A percentile compares a stretch with the other conserved stretches of the same genome.
phyloP scores from a whole-genome alignment of 1,139 yeast genomes.

The Scheffersomyces quercinus region DNA sequence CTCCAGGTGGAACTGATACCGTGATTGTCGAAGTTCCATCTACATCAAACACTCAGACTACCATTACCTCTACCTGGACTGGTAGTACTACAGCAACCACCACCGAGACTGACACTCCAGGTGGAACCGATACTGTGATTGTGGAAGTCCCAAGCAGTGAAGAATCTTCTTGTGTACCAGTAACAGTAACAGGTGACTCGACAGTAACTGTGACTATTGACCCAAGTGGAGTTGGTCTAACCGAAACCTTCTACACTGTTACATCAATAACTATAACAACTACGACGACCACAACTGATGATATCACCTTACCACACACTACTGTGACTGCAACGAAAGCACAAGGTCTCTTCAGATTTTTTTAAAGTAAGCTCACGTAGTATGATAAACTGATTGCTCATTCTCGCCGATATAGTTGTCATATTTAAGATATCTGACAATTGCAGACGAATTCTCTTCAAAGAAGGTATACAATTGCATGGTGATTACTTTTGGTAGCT shows the following conservation, averaged over 20 bases:
- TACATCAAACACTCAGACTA: not conserved
- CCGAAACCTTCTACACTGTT: not conserved
- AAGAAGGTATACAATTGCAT: no score
- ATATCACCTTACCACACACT: not conserved
- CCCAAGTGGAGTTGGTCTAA: not conserved
- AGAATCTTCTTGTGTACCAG: slow-evolving; percentile 3
- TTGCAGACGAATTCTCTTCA: no score
- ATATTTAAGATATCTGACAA: no score
- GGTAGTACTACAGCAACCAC: slow-evolving; percentile 8
- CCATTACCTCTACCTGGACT: slow-evolving; percentile 11
- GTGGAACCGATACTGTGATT: slow-evolving; percentile 8
- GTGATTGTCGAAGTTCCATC: no score
- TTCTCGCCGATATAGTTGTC: no score
- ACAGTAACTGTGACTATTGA: not conserved
- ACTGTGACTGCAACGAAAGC: not conserved
- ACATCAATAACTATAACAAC: not conserved
- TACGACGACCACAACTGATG: not conserved
- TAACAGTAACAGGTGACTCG: slow-evolving; percentile 1
- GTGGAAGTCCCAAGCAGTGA: slow-evolving; percentile 7
- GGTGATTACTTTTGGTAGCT: no score
- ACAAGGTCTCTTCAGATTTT: not conserved
- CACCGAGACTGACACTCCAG: slow-evolving; percentile 6
- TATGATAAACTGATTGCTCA: no score
- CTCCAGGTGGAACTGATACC: no score
- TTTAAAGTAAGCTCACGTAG: not conserved